phyloP scores from a whole-genome alignment of 805 yeast genomes.

The Barnettozyma siamensis region DNA sequence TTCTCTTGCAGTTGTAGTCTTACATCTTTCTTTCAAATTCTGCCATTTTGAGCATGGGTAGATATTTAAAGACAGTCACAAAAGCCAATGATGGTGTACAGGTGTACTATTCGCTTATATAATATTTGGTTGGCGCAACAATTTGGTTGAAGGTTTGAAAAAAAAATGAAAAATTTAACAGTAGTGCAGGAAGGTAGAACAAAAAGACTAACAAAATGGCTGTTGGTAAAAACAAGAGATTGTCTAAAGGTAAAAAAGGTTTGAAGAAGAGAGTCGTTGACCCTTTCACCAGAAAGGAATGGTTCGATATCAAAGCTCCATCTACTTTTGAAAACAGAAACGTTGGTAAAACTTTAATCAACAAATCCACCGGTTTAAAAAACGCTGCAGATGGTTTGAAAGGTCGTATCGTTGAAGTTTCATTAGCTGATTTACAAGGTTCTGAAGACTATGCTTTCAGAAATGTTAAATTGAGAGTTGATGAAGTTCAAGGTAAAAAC shows the following conservation, averaged over 20 bases:
- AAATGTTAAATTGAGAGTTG: conserved; percentile 96
- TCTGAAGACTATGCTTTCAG: conserved; percentile 98
- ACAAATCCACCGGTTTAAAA: conserved; percentile 97
- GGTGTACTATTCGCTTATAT: neutral
- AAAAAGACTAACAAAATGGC: conserved; percentile 34
- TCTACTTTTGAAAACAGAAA: conserved; percentile 97
- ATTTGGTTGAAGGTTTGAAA: neutral
- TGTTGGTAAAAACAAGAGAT: conserved; percentile 84
- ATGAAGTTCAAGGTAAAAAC: conserved; percentile 98
- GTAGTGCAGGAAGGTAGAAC: neutral
- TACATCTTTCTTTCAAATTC: too few relatives aligned
- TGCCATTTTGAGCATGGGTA: too few relatives aligned
- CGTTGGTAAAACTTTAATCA: conserved; percentile 97
- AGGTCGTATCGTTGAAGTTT: conserved; percentile 95
- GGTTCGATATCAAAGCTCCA: conserved; percentile 99
- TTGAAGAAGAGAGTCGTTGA: conserved; percentile 98
- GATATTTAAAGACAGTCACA: conserved; percentile 1
- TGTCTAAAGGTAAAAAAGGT: conserved; percentile 89
- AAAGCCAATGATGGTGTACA: neutral
- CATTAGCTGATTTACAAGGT: conserved; percentile 96
- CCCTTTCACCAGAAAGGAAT: conserved; percentile 99
- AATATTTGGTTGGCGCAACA: conserved; percentile 1
- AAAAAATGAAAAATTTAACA: conserved; percentile 12
- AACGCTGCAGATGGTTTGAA: conserved; percentile 97
- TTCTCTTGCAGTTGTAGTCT: too few relatives aligned